A percentile compares a stretch with the other conserved stretches of the same genome.
These are phyloP conservation scores for Paragyromitra xinjiangensis DNA, from an alignment of 495 filamentous ascomycete species.

Conservation along the genomic window DNA sequence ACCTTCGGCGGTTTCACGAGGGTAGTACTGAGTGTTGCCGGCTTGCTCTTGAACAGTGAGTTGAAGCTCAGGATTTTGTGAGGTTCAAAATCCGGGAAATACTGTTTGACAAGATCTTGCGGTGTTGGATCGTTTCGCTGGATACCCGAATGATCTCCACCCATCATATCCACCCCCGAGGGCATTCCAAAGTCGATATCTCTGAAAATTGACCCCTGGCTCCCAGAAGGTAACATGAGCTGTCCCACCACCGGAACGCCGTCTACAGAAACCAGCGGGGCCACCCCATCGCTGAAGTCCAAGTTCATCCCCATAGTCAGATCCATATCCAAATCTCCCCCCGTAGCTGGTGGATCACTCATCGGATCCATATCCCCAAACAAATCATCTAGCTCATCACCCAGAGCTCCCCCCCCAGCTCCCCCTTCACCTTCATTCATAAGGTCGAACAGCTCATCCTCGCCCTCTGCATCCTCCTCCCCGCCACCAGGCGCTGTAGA, in stretches of 20 bases:
- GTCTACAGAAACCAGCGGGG: constrained; percentile 24
- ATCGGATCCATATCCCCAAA: constrained; percentile 64
- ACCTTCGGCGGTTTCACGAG: constrained; percentile 79
- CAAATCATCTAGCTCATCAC: constrained; percentile 63
- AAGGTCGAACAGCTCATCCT: constrained; percentile 67
- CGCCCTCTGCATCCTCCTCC: constrained; percentile 58
- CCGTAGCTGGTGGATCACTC: constrained; percentile 59
- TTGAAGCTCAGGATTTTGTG: constrained; percentile 59
- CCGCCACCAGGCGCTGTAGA: constrained; percentile 46
- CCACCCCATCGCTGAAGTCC: constrained; percentile 33
- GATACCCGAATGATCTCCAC: constrained; percentile 24
- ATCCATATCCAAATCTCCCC: constrained; percentile 60
- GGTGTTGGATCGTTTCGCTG: constrained; percentile 54
- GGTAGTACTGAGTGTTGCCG: constrained; percentile 72
- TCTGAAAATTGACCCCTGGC: constrained; percentile 37
- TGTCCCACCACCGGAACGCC: constrained; percentile 30
- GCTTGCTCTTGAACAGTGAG: constrained; percentile 70
- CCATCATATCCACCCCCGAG: constrained; percentile 58
- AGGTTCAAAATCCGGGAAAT: constrained; percentile 57
- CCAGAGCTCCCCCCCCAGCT: constrained; percentile 58
- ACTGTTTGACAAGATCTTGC: constrained; percentile 56
- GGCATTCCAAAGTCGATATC: constrained; percentile 50
- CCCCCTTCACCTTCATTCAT: constrained; percentile 61
- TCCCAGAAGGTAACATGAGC: constrained; percentile 1
- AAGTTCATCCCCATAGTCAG: constrained; percentile 59